Base-by-base conservation (phyloP, 768 basidiomycete species). In the Tulasnella sp. region DNA sequence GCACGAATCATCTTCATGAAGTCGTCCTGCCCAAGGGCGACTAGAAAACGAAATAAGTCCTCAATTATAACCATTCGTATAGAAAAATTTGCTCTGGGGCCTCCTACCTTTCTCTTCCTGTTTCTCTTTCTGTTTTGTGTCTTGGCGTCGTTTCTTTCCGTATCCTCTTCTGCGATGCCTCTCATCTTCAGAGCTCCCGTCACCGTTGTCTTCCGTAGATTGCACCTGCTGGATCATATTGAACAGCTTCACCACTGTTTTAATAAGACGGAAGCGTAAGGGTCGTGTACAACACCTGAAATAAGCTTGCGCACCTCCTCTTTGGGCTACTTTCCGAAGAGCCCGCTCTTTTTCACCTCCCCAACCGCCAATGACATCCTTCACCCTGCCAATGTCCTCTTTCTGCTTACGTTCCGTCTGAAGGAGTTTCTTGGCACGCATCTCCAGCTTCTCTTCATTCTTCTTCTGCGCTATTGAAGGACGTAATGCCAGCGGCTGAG, bases 151-250 rank as follows among this genome's bases (percentile, higher is more conserved):
- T 81, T 88, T 90, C 40, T 87, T 85, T 78, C 88, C 88, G 26
- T 85, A 81, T 40, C 48, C 67, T 55, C 81, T 81, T 5, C 93
- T 93, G 81, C 91, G 55, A n/a, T 69, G 75, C 23, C 44, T 74
- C 29, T 72, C 70, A 37, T 87, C 40, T 87, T 83, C 15, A 87
- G 85, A 84, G 92, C 93, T 77, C 87, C 82, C 61, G 78, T 89
- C 88, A 82, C 90, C 90, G 32, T 86, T 87, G 15, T 87, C 87
- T 6, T 83, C 86, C 13, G 87, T 83, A 1, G 88, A 86, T 16
- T 95, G 94, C 26, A 93, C 91, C 80, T 93, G 92, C 80, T 95
- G 94, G 72, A 95, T 92, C 5, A 88, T 90, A 81, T 95, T 95
- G 86, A 95, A 95, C 20, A 95, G 85, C 82, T 92, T 90, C n/a